phyloP scores from a whole-genome alignment of 2,329 filamentous ascomycete genomes.

The Aspergillus versicolor region DNA sequence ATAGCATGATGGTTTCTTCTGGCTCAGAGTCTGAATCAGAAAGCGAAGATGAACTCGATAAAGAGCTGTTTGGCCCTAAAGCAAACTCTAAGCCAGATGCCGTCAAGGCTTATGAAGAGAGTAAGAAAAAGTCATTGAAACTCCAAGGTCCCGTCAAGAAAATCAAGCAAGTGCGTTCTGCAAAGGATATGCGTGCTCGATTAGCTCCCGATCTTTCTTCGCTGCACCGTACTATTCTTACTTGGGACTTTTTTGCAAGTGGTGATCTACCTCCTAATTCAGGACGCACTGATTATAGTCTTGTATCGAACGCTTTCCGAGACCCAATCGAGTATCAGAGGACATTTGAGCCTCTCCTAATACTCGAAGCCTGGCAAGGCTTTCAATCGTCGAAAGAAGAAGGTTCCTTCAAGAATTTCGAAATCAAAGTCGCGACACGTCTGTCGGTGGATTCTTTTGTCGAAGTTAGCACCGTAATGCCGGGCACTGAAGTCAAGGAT shows the following conservation, averaged over 20 bases:
- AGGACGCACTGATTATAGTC: conserved; percentile 67
- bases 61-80: conserved; percentile 62
- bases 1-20: conserved; percentile 85
- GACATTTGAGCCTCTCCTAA: conserved; percentile 85
- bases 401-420: conserved; percentile 74
- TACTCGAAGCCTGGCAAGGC: conserved; percentile 93
- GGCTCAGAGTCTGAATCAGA: conserved; percentile 66
- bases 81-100: conserved; percentile 39
- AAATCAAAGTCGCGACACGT: conserved; percentile 82
- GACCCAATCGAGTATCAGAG: conserved; percentile 78
- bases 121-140: conserved; percentile 51
- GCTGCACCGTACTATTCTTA: conserved; percentile 80
- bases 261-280: conserved; percentile 79
- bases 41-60: conserved; percentile 72
- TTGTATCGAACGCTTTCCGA: conserved; percentile 74
- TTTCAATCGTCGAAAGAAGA: conserved; percentile 91
- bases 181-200: conserved; percentile 91
- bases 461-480: conserved; percentile 83
- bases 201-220: conserved; percentile 84
- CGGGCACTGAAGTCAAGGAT: conserved; percentile 68
- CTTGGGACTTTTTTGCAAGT: conserved; percentile 92
- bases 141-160: conserved; percentile 78
- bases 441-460: conserved; percentile 90
- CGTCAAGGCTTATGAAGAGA: conserved; percentile 48
- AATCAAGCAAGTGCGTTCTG: conserved; percentile 72